Percentiles rank a stretch among this genome's conserved stretches.
Evolutionary conservation across 371 early-diverging fungal species (phyloP).

Genomic region (Apophysomyces elegans): DNA sequence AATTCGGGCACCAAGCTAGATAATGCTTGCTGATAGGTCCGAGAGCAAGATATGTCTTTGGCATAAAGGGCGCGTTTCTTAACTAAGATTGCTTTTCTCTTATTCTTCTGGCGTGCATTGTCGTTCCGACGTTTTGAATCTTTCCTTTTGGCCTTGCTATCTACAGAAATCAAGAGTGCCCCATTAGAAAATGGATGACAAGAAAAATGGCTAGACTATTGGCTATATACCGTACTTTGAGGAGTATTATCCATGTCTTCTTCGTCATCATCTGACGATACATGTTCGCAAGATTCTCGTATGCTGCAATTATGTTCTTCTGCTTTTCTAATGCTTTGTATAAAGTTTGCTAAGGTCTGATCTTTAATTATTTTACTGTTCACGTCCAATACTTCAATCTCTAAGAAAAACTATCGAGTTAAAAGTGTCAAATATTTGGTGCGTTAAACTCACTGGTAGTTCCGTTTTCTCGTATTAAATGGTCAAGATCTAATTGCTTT

Average conservation of each 20-base stretch:
- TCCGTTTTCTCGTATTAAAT: constrained; percentile 29
- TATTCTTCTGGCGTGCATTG: no score
- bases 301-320: neutral
- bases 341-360: constrained; percentile 1
- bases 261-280: neutral
- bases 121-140: no score
- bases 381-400: constrained; percentile 8
- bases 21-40: constrained; percentile 18
- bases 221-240: no score
- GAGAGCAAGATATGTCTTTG: constrained; percentile 36
- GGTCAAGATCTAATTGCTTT: constrained; percentile 36
- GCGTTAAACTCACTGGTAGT: constrained; percentile 29
- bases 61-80: constrained; percentile 21
- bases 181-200: neutral
- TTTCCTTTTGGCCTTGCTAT: neutral
- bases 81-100: no score
- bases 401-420: constrained; percentile 13
- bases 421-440: neutral
- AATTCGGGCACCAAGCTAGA: constrained; percentile 26
- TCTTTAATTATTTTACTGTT: neutral
- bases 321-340: neutral
- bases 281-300: neutral
- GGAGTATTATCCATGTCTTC: no score
- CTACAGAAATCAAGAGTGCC: neutral
- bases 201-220: no score